Base-by-base conservation (phyloP, 257 asterid species). In the Cruciata laevipes region DNA sequence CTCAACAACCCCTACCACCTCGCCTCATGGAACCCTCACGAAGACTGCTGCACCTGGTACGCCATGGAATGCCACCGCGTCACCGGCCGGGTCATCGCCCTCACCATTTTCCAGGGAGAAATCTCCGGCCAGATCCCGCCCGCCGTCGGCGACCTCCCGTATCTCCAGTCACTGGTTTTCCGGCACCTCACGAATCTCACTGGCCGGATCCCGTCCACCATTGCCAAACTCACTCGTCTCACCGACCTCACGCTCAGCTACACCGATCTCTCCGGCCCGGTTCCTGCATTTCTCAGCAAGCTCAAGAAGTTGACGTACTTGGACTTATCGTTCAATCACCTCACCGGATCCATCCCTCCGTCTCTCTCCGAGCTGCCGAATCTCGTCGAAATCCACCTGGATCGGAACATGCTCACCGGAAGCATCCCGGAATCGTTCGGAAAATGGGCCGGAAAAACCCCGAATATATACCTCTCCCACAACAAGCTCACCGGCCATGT, bases 1-100 rank as follows among this genome's bases (percentile, higher is more conserved):
- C 67, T 86, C 9, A 70, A 76, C 73, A 81, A 80, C n/a, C 88
- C 89, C 33, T 77, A 80, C 73, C 73, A 44, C 10, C 53, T 86
- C 20, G 77, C 81, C 74, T 75, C 96, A 0, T 89, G 91, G 89
- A 47, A 77, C 18, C 82, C 91, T 1, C 35, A 80, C 1, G 47
- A 71, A 49, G 91, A 86, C 20, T 89, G 96, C 68, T 89, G 96
- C 59, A 23, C 67, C 0, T 84, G 96, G 95, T 65, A 73, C 21
- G 65, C 21, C 0, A 71, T 83, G 11, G 7, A 69, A 1, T 86
- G 96, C 73, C 84, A 82, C 69, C 63, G 24, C n/a, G 73, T 58
- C 3, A 81, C 84, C 37, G 78, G 84, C 66, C 84, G 95, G 1
- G 80, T 83, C 33, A 75, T 24, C 47, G 17, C 52, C 5, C 76